Evolutionary conservation across 345 rosid species (phyloP), one percentile per base, ranked within the genome.

Genomic region (Draba incana): DNA sequence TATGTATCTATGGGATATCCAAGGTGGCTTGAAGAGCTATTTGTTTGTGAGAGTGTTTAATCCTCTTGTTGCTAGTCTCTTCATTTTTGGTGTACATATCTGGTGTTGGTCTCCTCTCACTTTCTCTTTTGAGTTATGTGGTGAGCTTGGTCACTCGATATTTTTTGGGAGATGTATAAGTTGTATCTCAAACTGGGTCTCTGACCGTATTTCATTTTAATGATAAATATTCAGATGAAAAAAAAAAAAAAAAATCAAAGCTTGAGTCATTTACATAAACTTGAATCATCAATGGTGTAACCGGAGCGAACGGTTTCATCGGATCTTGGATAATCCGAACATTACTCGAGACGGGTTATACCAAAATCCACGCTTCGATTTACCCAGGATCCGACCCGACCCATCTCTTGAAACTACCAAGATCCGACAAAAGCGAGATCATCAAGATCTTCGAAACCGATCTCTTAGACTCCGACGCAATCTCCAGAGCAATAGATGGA

Each of bases 281-380:
- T 38, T 62, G 1, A 15, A 41, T 37, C 25, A 71, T 33, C 75
- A 49, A 75, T 66, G 72, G 53, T 79, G 98, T 92, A 10, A 89
- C 88, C 6, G 98, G 96, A 58, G 98, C 89, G 28, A 92, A 87
- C 43, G 96, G 96, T 23, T 87, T 87, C 85, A 84, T 92, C 37
- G 96, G 97, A 54, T 81, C 92, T 2, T 88, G 96, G 93, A 68
- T 88, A 8, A 69, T 88, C 62, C 81, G 71, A 6, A 82, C 87
- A 44, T 77, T 92, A 20, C 39, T 88, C 0, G 80, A 81, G 8
- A 57, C 53, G 6, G 89, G 90, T 56, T 89, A 87, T 71, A 77
- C 92, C 69, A 57, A 64, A 39, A 75, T 85, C 81, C 85, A 86
- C 85, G 89, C 88, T 42, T 67, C 89, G 7, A 61, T 86, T 25